Base-by-base conservation (phyloP, 129 eudicot genomes). In the Helichrysum umbraculigerum region DNA sequence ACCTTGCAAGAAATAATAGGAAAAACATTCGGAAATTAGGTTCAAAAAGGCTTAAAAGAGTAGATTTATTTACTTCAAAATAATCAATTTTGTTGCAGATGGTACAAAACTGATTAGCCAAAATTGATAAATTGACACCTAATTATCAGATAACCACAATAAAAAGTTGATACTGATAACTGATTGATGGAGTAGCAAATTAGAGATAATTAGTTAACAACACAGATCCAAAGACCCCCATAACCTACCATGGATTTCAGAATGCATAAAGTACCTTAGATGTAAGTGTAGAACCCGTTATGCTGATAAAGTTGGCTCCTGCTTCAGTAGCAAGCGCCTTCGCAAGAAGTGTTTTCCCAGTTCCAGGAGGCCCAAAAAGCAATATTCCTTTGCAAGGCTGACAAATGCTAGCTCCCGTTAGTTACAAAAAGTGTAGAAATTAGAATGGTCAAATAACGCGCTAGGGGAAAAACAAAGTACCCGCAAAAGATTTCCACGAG, bases 281-380 rank as follows among this genome's bases (percentile, higher is more conserved):
- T 66, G 97, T 95, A 68, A 95, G 92, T 47, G 99, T 87, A 20
- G 99, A 95, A 75, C 99, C 99, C 44, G 99, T 91, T 79, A 95
- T 86, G 86, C 96, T 95, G 75, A 95, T 95, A 74, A 95, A 95
- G 76, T 91, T 95, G 7, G 97, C 99, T 72, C 99, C 97, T 20
- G 99, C 97, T 83, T 95, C 99, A 30, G 97, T 95, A 69, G 99
- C 99, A 72, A 95, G 97, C 19, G 99, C 99, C 78, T 95, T 95
- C 7, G 99, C 99, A 78, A 95, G 90, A 77, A 95, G 96, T 6
- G 99, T 95, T 87, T 95, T 95, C 61, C 99, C 99, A n/a, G 99
- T 95, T 81, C 99, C 99, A 30, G 99, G 99, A 35, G 99, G 99
- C 20, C 99, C 99, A 35, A 95, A 95, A 70, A 95, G 96, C 85